These are phyloP conservation scores for Alopecurus myosuroides DNA, from an alignment of 176 grass and related monocot species.

Conservation along the genomic window DNA sequence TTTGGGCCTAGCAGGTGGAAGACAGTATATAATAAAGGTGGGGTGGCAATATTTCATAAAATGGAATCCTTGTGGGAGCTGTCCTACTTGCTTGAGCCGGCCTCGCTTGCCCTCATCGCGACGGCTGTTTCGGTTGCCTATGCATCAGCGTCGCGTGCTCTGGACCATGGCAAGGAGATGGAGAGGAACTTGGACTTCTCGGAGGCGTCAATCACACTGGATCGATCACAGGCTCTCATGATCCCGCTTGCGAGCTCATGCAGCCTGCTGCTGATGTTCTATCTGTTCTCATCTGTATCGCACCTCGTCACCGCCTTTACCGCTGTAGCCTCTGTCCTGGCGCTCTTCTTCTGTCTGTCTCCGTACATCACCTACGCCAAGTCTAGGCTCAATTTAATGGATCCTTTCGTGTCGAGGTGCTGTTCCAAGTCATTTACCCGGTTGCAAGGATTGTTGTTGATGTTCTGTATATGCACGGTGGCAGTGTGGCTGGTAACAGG, in stretches of 20 bases:
- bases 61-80: slow-evolving; percentile 91
- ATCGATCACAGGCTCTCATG: slow-evolving; percentile 79
- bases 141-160: slow-evolving; percentile 70
- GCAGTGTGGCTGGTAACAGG: slow-evolving; percentile 78
- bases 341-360: slow-evolving; percentile 86
- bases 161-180: slow-evolving; percentile 89
- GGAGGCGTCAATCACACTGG: slow-evolving; percentile 84
- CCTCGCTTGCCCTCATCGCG: slow-evolving; percentile 65
- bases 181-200: slow-evolving; percentile 94
- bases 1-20: slow-evolving; percentile 16
- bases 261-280: slow-evolving; percentile 90
- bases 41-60: background rate
- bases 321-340: slow-evolving; percentile 62
- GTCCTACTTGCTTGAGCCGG: slow-evolving; percentile 79
- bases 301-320: slow-evolving; percentile 82
- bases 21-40: background rate
- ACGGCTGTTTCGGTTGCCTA: slow-evolving; percentile 82
- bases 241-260: slow-evolving; percentile 87
- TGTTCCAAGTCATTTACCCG: slow-evolving; percentile 85
- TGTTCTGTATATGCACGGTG: slow-evolving; percentile 58
- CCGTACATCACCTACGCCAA: slow-evolving; percentile 55
- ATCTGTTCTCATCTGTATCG: slow-evolving; percentile 91
- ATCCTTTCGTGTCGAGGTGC: slow-evolving; percentile 74
- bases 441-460: slow-evolving; percentile 50
- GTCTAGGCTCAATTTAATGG: slow-evolving; percentile 40